Base-by-base conservation (phyloP, 805 yeast genomes). In the Saccharomyces eubayanus region DNA sequence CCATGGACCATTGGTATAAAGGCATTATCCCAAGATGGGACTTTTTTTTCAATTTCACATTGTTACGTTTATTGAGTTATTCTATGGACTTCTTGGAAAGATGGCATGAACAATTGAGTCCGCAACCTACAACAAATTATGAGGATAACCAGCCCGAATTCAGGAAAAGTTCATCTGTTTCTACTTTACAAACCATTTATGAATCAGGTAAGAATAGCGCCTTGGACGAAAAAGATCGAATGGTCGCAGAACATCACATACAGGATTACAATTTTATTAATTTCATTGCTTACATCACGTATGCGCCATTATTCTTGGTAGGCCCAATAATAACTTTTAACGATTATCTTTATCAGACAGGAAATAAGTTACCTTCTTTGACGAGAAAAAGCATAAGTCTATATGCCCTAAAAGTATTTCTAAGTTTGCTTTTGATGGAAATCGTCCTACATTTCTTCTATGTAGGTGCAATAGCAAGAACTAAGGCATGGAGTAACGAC, bases 271-370 rank as follows among this genome's bases (percentile, higher is more conserved):
- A 73, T 24, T 62, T 81, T 20, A 51, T 69, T 47, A 85, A 87
- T 64, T 88, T 85, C 65, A 55, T 89, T 45, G 82, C 95, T 0
- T 92, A 89, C 66, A 65, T 87, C 40, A 72, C 86, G 6, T 91
- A 91, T 63, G 79, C 96, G 0, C 98, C 98, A 3, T 72, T 91
- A 49, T 87, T 87, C 70, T 82, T 92, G 59, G 97, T 96, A 3
- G 98, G 98, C 1, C 98, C 98, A 28, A 82, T 92, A 20, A 63
- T 91, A 36, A 86, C 97, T 0, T 92, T 85, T 74, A 92, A 92
- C 70, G 97, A 92, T 67, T 91, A 82, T 68, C 69, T 85, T 47
- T 83, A 83, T 61, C 98, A 92, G 71, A 74, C 84, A 4, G 71
- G 72, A 31, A 74, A 77, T 57, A 76, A 80, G 16, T 70, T 85